Conservation (phyloP, 2,329 filamentous ascomycete species). For the Aureobasidium sp. region DNA sequence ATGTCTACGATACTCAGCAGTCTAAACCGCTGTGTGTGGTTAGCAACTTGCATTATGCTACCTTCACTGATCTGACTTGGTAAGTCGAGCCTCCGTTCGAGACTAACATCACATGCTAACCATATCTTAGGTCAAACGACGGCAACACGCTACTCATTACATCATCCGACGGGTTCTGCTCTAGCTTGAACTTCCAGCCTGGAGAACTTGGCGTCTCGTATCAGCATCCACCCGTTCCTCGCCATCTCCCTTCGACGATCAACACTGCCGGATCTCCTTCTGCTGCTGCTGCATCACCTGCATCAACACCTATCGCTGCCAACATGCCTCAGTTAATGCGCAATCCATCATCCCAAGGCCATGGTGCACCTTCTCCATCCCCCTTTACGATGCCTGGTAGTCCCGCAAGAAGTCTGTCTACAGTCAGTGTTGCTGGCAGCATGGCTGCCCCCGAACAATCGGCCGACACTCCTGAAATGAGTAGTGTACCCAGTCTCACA, state of each 20-base stretch:
- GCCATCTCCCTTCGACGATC: conserved; percentile 30
- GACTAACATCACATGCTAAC: conserved; percentile 20
- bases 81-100: conserved; percentile 41
- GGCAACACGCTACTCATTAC: conserved; percentile 79
- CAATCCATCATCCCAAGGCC: conserved; percentile 18
- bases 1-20: conserved; percentile 96
- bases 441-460: conserved; percentile 21
- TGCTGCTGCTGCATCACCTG: conserved; percentile 25
- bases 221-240: conserved; percentile 51
- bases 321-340: conserved; percentile 13
- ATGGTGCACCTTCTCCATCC: conserved; percentile 15
- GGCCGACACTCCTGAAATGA: conserved; percentile 71
- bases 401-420: conserved; percentile 18
- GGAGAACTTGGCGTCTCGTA: conserved; percentile 82
- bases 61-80: conserved; percentile 95
- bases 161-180: conserved; percentile 98
- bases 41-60: conserved; percentile 94
- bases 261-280: conserved; percentile 27
- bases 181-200: conserved; percentile 72
- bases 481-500: conserved; percentile 68
- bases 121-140: conserved; percentile 58
- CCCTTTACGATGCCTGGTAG: conserved; percentile 18
- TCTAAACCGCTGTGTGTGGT: conserved; percentile 89
- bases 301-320: conserved; percentile 17
- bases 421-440: conserved; percentile 19